phyloP scores from a whole-genome alignment of 1,284 basidiomycete species.

The Exsudoporus floridanus region DNA sequence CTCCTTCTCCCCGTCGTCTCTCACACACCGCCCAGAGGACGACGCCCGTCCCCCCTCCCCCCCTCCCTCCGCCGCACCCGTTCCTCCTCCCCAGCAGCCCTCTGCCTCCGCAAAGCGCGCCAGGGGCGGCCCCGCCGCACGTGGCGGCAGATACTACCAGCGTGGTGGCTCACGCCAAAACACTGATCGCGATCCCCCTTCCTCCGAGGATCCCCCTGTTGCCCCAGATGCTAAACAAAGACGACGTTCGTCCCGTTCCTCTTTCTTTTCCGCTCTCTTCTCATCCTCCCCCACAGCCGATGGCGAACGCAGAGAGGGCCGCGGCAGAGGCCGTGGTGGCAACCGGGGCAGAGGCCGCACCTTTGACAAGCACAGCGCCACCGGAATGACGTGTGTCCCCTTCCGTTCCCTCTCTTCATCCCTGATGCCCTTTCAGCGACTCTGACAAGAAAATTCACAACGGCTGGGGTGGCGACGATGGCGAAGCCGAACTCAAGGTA shows the following conservation, averaged over 20 bases:
- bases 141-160: conserved; percentile 71
- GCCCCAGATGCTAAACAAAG: conserved; percentile 42
- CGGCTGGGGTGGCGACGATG: conserved; percentile 90
- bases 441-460: conserved; percentile 90
- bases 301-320: conserved; percentile 46
- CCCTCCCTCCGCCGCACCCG: conserved; percentile 36
- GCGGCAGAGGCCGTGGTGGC: conserved; percentile 45
- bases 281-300: conserved; percentile 44
- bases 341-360: conserved; percentile 65
- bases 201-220: conserved; percentile 35
- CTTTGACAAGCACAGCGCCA: conserved; percentile 81
- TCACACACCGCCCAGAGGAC: conserved; percentile 34
- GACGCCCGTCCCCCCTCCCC: conserved; percentile 47
- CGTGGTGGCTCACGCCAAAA: conserved; percentile 59
- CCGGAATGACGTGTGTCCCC: conserved; percentile 72
- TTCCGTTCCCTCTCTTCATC: conserved; percentile 8
- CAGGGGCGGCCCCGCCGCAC: conserved; percentile 63
- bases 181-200: conserved; percentile 44
- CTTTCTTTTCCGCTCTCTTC: neutral
- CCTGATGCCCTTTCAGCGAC: conserved; percentile 52
- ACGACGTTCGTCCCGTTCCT: conserved; percentile 47
- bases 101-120: conserved; percentile 42
- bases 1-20: neutral
- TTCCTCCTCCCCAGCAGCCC: conserved; percentile 32
- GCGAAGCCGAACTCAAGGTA: conserved; percentile 69